Percentiles rank a stretch among this genome's conserved stretches.
phyloP scores from a whole-genome alignment of 2,329 filamentous ascomycete species.

The Colletotrichum sp. region DNA sequence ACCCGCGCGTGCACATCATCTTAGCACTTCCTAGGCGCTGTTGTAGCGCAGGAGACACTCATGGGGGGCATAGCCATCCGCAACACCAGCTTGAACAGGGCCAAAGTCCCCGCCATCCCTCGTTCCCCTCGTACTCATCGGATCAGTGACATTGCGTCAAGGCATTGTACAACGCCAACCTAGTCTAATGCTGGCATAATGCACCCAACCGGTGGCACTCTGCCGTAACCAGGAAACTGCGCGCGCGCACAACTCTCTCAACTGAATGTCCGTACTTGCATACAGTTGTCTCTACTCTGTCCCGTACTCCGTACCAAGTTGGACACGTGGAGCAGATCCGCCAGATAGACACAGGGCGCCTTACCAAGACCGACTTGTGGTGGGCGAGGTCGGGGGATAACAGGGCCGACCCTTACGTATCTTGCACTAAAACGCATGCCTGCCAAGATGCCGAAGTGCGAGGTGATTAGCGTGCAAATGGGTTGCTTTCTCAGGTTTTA shows the following conservation, averaged over 20 bases:
- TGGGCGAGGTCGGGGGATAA: neutral
- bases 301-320: neutral
- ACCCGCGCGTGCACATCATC: neutral
- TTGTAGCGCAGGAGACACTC: neutral
- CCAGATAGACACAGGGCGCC: neutral
- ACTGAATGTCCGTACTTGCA: neutral
- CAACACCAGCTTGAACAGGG: neutral
- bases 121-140: neutral
- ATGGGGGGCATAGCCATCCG: neutral
- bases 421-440: neutral
- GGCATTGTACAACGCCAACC: neutral
- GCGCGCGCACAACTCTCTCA: neutral
- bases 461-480: neutral
- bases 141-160: neutral
- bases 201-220: neutral
- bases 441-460: slow-evolving; percentile 1
- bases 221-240: neutral
- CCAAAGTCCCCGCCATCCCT: neutral
- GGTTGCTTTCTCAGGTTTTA: neutral
- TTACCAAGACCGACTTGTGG: neutral
- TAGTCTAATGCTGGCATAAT: neutral
- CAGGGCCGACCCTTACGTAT: neutral
- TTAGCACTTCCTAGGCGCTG: neutral
- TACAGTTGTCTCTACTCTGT: neutral
- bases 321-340: neutral